Evolutionary conservation across 169 alveolate genomes (phyloP), one percentile per base, ranked within the genome.

Genomic region (Plasmodium gonderi): DNA sequence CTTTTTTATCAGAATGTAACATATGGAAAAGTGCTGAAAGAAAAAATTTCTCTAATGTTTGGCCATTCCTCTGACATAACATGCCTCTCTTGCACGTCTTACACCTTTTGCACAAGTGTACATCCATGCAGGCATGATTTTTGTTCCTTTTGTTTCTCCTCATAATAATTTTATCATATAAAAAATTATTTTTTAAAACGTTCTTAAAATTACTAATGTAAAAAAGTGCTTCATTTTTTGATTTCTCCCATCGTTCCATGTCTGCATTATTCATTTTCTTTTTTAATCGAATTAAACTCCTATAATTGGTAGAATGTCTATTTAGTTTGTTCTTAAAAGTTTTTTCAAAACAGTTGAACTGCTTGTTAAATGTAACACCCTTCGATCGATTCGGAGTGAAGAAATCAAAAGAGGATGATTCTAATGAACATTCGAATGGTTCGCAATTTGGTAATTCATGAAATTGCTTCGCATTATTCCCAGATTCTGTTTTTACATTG

Each of bases 281-380:
- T 44, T 78, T 90, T 14, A 90, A 47, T 36, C 85, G 54, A 65
- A 90, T 51, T 23, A 90, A 69, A 33, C 47, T 77, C 38, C 44
- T 78, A 77, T 90, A 90, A 90, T 90, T 78, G 7, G 6, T 26
- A 8, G 94, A 90, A 69, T 90, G 90, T 31, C 47, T 68, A 79
- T 77, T 90, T 44, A 90, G 45, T 42, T 78, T 90, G 20, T 67
- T 36, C 23, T 67, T 64, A 49, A 90, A 90, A 64, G 74, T 44
- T 20, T 79, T 26, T 69, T 90, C 94, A 44, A 90, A 77, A 17
- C 3, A 38, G 14, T 76, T n/a, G 47, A 23, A n/a, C 42, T 51
- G 44, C 9, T 31, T 29, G 49, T 75, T 75, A 45, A 23, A 33
- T 54, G 5, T 42, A 47, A 31, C 6, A 8, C 65, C 47, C 20